A percentile compares a stretch with the other conserved stretches of the same genome.
These are phyloP conservation scores for Fomitopsis serialis DNA, from an alignment of 768 basidiomycete species.

Conservation along the genomic window DNA sequence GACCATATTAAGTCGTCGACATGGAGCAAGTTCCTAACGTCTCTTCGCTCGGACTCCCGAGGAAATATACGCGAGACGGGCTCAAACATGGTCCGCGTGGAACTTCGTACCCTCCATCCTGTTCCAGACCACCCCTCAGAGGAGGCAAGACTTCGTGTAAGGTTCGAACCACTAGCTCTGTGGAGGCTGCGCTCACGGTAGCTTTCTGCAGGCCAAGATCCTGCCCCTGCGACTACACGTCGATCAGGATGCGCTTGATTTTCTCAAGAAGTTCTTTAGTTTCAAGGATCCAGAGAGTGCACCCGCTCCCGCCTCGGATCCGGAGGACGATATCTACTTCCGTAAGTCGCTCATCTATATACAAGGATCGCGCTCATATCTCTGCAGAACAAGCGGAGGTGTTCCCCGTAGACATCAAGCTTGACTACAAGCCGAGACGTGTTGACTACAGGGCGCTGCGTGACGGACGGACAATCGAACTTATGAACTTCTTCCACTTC, in stretches of 20 bases:
- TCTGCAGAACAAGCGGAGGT: conserved; percentile 84
- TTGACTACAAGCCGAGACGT: conserved; percentile 97
- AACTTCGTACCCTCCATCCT: conserved; percentile 71
- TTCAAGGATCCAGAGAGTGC: conserved; percentile 63
- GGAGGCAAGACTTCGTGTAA: conserved; percentile 74
- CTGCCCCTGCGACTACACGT: conserved; percentile 89
- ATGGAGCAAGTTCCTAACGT: conserved; percentile 95
- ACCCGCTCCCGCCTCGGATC: conserved; percentile 29
- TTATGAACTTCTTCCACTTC: conserved; percentile 99
- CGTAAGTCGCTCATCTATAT: conserved; percentile 40
- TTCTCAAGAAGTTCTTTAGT: conserved; percentile 93
- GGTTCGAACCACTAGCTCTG: conserved; percentile 21
- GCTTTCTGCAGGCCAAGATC: conserved; percentile 66
- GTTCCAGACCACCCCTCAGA: conserved; percentile 60
- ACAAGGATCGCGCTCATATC: too few species aligned
- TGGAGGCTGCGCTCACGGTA: not conserved
- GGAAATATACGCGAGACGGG: conserved; percentile 89
- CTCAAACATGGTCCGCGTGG: conserved; percentile 90
- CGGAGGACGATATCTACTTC: conserved; percentile 57
- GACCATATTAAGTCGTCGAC: conserved; percentile 98
- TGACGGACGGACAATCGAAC: conserved; percentile 88
- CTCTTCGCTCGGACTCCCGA: conserved; percentile 74
- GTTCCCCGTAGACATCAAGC: conserved; percentile 89
- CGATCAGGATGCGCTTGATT: conserved; percentile 98
- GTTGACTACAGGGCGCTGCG: conserved; percentile 90